Evolutionary conservation across 2,329 filamentous ascomycete genomes (phyloP).

Genomic region (Kalmusia sp.): DNA sequence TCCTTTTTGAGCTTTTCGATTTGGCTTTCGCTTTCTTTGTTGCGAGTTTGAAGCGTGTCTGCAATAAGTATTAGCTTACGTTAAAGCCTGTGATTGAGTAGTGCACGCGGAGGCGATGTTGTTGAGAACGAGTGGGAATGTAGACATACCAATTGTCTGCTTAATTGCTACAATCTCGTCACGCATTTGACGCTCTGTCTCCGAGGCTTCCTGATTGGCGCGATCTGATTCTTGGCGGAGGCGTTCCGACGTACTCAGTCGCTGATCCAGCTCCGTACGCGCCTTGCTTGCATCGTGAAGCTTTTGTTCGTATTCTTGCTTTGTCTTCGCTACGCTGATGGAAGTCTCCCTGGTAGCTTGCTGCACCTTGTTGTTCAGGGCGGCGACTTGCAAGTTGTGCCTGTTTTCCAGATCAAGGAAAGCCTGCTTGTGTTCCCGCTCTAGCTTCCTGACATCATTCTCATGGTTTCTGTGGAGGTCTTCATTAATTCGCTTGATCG

Average conservation of each 20-base stretch:
- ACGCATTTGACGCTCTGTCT: constrained; percentile 34
- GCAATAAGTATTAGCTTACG: background rate
- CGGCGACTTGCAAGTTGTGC: constrained; percentile 51
- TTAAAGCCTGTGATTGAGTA: background rate
- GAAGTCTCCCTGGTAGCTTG: constrained; percentile 38
- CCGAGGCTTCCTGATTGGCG: constrained; percentile 32
- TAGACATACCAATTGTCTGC: constrained; percentile 22
- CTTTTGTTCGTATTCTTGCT: constrained; percentile 45
- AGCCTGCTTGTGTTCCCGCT: constrained; percentile 42
- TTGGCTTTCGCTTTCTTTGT: constrained; percentile 34
- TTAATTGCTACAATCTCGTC: constrained; percentile 32
- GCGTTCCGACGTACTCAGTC: constrained; percentile 32
- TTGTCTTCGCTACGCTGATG: constrained; percentile 31
- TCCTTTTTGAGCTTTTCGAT: constrained; percentile 50
- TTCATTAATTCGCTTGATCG: constrained; percentile 73
- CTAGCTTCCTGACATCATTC: constrained; percentile 64
- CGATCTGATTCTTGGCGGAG: constrained; percentile 36
- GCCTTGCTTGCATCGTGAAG: constrained; percentile 32
- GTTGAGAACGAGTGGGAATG: background rate
- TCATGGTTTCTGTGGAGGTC: constrained; percentile 74
- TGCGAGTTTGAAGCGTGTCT: constrained; percentile 30
- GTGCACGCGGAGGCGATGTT: too few species aligned
- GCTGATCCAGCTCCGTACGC: constrained; percentile 35
- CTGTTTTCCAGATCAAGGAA: constrained; percentile 56
- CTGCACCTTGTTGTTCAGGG: constrained; percentile 44